Evolutionary conservation across 2,329 filamentous ascomycete genomes (phyloP), one percentile per base, ranked within the genome.

Genomic region (Chaetoscypha palmicola): DNA sequence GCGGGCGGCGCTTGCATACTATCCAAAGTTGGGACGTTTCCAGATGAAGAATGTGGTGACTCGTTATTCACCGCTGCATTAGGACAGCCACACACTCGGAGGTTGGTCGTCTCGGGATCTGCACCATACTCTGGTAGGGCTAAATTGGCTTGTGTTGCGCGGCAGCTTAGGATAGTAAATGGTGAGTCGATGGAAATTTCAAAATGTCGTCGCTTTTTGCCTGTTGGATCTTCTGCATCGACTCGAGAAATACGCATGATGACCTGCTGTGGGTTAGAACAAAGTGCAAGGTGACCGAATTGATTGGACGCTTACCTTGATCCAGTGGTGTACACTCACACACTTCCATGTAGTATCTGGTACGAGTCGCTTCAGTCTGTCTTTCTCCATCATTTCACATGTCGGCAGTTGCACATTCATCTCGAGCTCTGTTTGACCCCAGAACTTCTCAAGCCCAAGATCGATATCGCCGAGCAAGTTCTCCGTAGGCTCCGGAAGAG

Each of bases 111-210:
- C 22, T 64, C 61, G 17, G 62, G 57, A 43, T 73, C 67, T 5
- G 75, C 72, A 26, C 69, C 71, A 74, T 87, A 87, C 9, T 81
- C 79, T 3, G 83, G 83, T 1, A 86, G 70, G 16, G 77, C 76
- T 41, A 79, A 81, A 58, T 86, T 86, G 32, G 78, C 78, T 61
- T 82, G 79, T 3, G 81, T 83, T 33, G 83, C 81, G 48, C 77
- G 78, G 64, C 83, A 87, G 8, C 80, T 85, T 12, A 86, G 75
- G 50, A 87, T 81, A 56, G 85, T 81, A 62, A 87, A 83, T 2
- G 82, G 82, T 0, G 82, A 86, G 61, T 87, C 82, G 52, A 87
- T 86, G 12, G 82, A 86, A 44, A 87, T 86, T 57, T 87, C 83
- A 52, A 86, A 86, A 58, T 86, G 82, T 30, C 82, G 73, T 51